Percentiles rank a stretch among this genome's conserved stretches.
These are phyloP conservation scores for Mycena indigotica DNA, from an alignment of 768 basidiomycete species.

Conservation along the genomic window DNA sequence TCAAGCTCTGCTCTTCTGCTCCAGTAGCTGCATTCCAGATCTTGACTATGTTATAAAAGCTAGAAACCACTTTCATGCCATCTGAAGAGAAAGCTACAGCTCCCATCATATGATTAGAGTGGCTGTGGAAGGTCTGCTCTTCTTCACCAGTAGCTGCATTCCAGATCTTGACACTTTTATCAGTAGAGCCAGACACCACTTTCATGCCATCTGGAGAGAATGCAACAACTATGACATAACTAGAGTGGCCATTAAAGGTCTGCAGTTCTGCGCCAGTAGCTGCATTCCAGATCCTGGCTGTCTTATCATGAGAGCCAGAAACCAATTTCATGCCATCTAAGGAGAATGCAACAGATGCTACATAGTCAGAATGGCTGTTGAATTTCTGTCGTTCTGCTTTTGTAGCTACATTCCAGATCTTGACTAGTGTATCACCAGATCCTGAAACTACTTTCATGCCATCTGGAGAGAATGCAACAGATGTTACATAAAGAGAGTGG, in stretches of 20 bases:
- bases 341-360: not conserved
- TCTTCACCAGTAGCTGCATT: not conserved
- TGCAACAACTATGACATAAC: not conserved
- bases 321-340: not conserved
- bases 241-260: not conserved
- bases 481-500: not conserved
- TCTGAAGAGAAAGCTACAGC: no score
- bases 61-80: no score
- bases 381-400: not conserved
- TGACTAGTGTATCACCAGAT: not conserved
- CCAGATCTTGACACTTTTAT: not conserved
- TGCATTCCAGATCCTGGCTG: constrained; percentile 1
- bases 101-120: no score
- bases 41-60: no score
- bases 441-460: not conserved
- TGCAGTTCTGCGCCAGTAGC: not conserved
- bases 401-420: not conserved
- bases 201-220: constrained; percentile 5
- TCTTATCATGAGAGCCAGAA: constrained; percentile 8
- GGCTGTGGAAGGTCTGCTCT: no score
- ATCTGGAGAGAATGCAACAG: not conserved
- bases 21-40: no score
- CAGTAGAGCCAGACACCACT: constrained; percentile 3
- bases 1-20: no score
- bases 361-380: not conserved